These are phyloP conservation scores for Polychytrium aggregatum DNA, from an alignment of 192 early-diverging fungal species.

Conservation along the genomic window DNA sequence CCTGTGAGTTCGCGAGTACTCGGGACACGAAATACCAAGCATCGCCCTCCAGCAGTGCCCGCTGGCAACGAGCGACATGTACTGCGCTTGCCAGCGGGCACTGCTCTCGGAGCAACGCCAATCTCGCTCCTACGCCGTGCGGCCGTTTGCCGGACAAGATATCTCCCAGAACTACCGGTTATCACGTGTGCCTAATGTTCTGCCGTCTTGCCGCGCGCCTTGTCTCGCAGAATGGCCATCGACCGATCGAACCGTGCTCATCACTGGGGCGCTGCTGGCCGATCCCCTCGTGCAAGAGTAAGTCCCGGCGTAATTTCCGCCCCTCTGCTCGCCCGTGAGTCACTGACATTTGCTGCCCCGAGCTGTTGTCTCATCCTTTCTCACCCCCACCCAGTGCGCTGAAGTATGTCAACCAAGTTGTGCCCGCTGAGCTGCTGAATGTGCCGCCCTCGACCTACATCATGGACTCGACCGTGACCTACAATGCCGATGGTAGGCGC, in stretches of 20 bases:
- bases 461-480: constrained; percentile 1
- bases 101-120: too few species aligned
- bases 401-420: constrained; percentile 7
- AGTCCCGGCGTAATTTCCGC: neutral
- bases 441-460: constrained; percentile 10
- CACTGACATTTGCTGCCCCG: neutral
- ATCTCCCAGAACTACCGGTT: too few species aligned
- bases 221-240: constrained; percentile 5
- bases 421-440: constrained; percentile 10
- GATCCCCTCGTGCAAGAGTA: constrained; percentile 11
- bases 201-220: too few species aligned
- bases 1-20: too few species aligned
- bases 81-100: too few species aligned
- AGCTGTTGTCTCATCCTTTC: neutral
- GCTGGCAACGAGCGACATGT: too few species aligned
- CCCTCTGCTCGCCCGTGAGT: neutral
- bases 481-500: constrained; percentile 2
- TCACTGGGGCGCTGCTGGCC: constrained; percentile 8
- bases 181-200: too few species aligned
- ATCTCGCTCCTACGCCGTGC: too few species aligned
- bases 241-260: constrained; percentile 6
- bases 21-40: too few species aligned
- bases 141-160: too few species aligned
- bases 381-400: constrained; percentile 10
- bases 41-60: too few species aligned